Evolutionary conservation across 345 rosid species (phyloP), one percentile per base, ranked within the genome.

Genomic region (Eucalyptus grandis): DNA sequence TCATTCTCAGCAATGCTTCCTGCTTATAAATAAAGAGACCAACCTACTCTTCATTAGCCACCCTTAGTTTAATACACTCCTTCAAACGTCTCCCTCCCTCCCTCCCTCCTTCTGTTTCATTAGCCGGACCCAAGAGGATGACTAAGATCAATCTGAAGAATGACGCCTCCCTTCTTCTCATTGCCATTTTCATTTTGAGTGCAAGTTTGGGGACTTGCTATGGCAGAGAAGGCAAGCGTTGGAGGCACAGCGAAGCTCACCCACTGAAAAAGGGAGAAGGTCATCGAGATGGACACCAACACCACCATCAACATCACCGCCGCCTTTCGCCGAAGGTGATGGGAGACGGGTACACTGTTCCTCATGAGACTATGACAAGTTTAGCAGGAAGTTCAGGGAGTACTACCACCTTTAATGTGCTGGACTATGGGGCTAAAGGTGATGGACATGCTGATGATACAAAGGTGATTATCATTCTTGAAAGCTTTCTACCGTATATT

Each of bases 361-460:
- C 51, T 22, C 72, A 46, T 14, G 87, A 89, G 24, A 87, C 50
- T 40, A n/a, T 90, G 82, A 87, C 67, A 24, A 87, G 88, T 47
- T 54, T 40, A 83, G 93, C 72, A 47, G 88, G 46, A 12, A 89
- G 80, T 87, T 89, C 94, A 77, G 83, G 47, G 7, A 88, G 83
- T 83, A 82, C 93, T 12, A 80, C 89, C 87, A 89, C 91, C 90
- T 88, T 95, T 91, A 95, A 93, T 92, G 97, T 96, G 69, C 77
- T 96, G 31, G 89, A 93, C 86, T 93, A 90, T 90, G 98, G 99
- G 10, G 99, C 99, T 82, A 96, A 94, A 94, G 99, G 99, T 82
- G 97, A 96, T 87, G 98, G 99, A 40, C 88, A 44, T 5, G 90
- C 92, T 14, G 98, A 97, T 91, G 98, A 96, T 90, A 95, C 98